Conservation (phyloP, 176 grass and related monocot species). For the Luzula sylvatica region DNA sequence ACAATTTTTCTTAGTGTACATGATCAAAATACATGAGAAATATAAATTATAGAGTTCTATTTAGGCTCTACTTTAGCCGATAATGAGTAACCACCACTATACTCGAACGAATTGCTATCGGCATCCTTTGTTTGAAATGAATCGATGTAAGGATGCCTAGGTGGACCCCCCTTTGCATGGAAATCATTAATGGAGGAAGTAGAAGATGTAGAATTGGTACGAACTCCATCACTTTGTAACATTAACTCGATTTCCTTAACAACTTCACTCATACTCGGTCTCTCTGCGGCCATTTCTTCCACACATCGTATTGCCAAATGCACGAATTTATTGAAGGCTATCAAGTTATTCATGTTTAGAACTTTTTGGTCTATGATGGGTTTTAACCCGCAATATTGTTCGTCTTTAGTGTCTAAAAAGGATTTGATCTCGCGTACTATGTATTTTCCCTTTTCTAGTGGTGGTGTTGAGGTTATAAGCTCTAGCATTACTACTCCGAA, state of each 20-base stretch:
- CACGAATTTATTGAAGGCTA: conserved; percentile 63
- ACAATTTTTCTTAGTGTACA: not conserved
- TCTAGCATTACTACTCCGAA: conserved; percentile 94
- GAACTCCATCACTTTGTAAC: conserved; percentile 53
- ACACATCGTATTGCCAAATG: conserved; percentile 62
- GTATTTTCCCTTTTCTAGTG: conserved; percentile 86
- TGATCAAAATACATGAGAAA: conserved; percentile 7
- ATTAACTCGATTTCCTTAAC: conserved; percentile 86
- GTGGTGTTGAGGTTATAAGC: conserved; percentile 64
- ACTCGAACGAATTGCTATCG: conserved; percentile 48
- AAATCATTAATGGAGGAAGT: conserved; percentile 58
- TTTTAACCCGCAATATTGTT: conserved; percentile 72
- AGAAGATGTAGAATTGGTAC: conserved; percentile 43
- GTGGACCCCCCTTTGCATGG: conserved; percentile 23
- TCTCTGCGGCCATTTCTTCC: conserved; percentile 36
- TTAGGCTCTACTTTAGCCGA: conserved; percentile 66
- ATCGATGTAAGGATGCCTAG: conserved; percentile 52
- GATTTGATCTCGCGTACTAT: conserved; percentile 60
- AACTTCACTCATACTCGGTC: conserved; percentile 66
- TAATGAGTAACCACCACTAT: conserved; percentile 59
- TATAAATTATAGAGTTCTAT: conserved; percentile 28
- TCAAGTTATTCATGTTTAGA: conserved; percentile 34
- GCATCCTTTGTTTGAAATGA: conserved; percentile 45
- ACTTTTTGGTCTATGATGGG: conserved; percentile 56
- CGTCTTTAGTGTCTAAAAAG: conserved; percentile 32